Evolutionary conservation across 2,329 filamentous ascomycete species (phyloP).

Genomic region (Arthroderma uncinatum): DNA sequence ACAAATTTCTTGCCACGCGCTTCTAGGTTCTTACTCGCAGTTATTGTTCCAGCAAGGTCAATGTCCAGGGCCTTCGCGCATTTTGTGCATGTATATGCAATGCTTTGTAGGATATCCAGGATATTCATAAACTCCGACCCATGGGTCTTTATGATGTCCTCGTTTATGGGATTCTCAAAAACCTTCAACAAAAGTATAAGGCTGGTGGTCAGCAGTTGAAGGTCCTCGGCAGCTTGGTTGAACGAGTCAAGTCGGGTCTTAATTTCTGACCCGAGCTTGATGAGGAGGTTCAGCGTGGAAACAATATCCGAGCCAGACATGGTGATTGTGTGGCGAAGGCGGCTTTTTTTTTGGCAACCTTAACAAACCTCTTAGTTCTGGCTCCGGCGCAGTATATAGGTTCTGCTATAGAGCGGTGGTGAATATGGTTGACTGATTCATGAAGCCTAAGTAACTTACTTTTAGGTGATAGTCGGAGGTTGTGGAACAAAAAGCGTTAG

Average conservation of each 20-base stretch:
- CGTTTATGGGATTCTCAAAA: conserved; percentile 3
- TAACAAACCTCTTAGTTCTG: too few relatives aligned
- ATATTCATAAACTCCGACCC: not conserved
- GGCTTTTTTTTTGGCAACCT: too few relatives aligned
- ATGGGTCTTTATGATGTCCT: not conserved
- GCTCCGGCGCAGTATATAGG: too few relatives aligned
- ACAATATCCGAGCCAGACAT: conserved; percentile 1
- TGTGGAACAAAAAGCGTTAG: too few relatives aligned
- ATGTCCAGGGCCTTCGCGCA: not conserved
- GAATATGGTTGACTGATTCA: too few relatives aligned
- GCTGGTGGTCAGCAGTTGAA: conserved; percentile 3
- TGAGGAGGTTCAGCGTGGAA: conserved; percentile 3
- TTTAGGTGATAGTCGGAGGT: too few relatives aligned
- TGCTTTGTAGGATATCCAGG: conserved; percentile 4
- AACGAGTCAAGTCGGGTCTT: conserved; percentile 6
- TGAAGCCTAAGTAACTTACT: too few relatives aligned
- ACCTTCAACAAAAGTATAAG: conserved; percentile 3
- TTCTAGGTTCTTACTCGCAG: not conserved
- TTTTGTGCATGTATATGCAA: conserved; percentile 2
- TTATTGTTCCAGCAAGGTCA: not conserved
- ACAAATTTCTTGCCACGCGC: not conserved
- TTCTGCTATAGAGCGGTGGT: too few relatives aligned
- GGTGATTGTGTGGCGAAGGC: too few relatives aligned
- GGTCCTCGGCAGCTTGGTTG: conserved; percentile 6
- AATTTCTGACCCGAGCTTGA: conserved; percentile 5